phyloP scores from a whole-genome alignment of 208 protist genomes.

The Trypanosoma platydactyli region DNA sequence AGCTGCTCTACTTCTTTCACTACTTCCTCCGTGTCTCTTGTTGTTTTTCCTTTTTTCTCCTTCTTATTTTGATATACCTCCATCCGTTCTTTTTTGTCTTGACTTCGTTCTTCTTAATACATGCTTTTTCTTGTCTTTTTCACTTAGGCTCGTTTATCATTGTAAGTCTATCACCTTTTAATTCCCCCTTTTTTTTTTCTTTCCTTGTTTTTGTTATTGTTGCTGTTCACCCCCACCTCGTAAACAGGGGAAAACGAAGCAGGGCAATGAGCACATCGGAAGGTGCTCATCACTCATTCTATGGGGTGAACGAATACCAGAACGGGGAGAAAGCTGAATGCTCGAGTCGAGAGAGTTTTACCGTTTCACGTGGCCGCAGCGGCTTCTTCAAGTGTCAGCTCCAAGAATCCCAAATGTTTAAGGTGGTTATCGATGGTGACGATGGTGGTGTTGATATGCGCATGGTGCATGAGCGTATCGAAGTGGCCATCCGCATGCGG shows the following conservation, averaged over 20 bases:
- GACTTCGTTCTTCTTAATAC: not conserved
- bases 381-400: slow-evolving; percentile 37
- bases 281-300: not conserved
- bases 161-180: not conserved
- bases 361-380: slow-evolving; percentile 15
- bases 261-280: slow-evolving; percentile 9
- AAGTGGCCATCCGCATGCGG: slow-evolving; percentile 65
- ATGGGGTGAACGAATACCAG: not conserved
- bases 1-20: not conserved
- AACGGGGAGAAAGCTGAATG: not conserved
- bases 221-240: not conserved
- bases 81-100: not conserved
- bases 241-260: slow-evolving; percentile 7
- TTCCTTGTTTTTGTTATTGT: slow-evolving; percentile 16
- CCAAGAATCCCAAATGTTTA: slow-evolving; percentile 70
- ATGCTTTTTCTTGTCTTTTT: too few relatives aligned
- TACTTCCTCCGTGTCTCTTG: not conserved
- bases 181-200: slow-evolving; percentile 3
- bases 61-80: slow-evolving; percentile 6
- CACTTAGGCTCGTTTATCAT: too few relatives aligned
- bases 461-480: slow-evolving; percentile 83
- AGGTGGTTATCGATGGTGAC: slow-evolving; percentile 90
- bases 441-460: slow-evolving; percentile 88
- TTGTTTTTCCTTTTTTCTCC: slow-evolving; percentile 27
- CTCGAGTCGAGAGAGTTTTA: not conserved